Base-by-base conservation (phyloP, 371 early-diverging fungal genomes). In the Blakeslea trispora region DNA sequence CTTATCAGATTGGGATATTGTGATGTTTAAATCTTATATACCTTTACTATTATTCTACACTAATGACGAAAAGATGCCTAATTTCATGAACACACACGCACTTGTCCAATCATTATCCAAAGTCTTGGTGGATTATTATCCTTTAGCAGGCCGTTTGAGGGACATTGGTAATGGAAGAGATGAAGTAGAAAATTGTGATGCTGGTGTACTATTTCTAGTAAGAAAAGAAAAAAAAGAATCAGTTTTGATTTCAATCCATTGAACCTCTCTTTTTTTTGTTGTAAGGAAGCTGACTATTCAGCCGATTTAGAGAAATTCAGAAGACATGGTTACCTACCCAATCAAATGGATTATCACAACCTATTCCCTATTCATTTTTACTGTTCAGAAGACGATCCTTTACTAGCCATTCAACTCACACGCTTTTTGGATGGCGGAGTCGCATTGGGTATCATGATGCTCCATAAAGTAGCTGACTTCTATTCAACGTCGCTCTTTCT, bases 351-450 rank as follows among this genome's bases (percentile, higher is more conserved):
- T 39, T 74, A 74, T 44, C 71, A 74, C 39, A 63, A 55, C 34
- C 59, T 74, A 61, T 71, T 74, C 37, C 71, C 74, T 21, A 70
- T 74, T n/a, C 74, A 74, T 37, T 74, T 74, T 41, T 74, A 74
- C 28, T 59, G 59, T 14, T 58, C 63, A 0, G 41, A 64, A 2
- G 49, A 66, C 37, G 74, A 74, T 31, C 74, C 74, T 7, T 50
- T 74, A 21, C 35, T 74, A 2, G 74, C 68, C 4, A 40, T 74
- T 10, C 71, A 71, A 55, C 19, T 66, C 2, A 71, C 69, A 18
- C 68, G 74, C 15, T 74, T 74, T 23, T 19, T 21, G 17, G 74
- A 74, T 57, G 71, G 69, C 0, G 74, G 74, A 15, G 74, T 74
- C 13, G 71, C 69, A 3, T 21, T 74, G 17, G 71, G 69, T 3